Percentiles rank a stretch among this genome's conserved stretches.
These are phyloP conservation scores for Agrostemma githago DNA, from an alignment of 148 eudicot genomes.

Conservation along the genomic window DNA sequence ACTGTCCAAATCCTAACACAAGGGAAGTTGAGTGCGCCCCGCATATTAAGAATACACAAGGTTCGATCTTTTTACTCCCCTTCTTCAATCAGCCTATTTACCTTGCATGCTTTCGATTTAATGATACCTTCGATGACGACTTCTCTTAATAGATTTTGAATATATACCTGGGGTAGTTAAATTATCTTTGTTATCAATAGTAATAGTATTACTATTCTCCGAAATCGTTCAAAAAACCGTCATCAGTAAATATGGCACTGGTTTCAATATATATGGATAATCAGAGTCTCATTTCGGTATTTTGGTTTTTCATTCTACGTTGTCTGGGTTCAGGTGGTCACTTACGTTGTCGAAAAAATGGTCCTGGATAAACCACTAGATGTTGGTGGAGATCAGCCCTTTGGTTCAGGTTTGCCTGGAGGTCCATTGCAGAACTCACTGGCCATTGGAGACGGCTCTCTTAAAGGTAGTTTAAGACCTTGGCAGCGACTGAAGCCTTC, in stretches of 20 bases:
- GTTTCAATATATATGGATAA: too few species aligned
- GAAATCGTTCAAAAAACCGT: too few species aligned
- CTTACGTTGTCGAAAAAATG: slow-evolving; percentile 85
- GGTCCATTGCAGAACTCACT: slow-evolving; percentile 50
- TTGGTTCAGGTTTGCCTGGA: slow-evolving; percentile 31
- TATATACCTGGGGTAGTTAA: too few species aligned
- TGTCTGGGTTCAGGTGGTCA: slow-evolving; percentile 55
- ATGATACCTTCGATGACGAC: background rate
- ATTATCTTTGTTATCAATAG: too few species aligned
- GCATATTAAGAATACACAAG: slow-evolving; percentile 91
- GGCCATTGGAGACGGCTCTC: slow-evolving; percentile 53
- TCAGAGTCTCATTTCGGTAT: background rate
- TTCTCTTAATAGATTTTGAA: too few species aligned
- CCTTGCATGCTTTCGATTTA: background rate
- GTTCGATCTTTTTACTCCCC: slow-evolving; percentile 33
- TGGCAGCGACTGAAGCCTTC: slow-evolving; percentile 82
- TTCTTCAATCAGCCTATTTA: background rate
- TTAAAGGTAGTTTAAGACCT: slow-evolving; percentile 64
- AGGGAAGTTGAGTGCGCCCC: slow-evolving; percentile 97
- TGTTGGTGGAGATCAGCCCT: slow-evolving; percentile 49
- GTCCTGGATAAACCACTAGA: slow-evolving; percentile 80
- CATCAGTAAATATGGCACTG: background rate
- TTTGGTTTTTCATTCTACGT: background rate
- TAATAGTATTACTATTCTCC: too few species aligned
- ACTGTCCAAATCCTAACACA: slow-evolving; percentile 78